Evolutionary conservation across 1,139 yeast genomes (phyloP), one percentile per base, ranked within the genome.

Genomic region (Meyerozyma sp.): DNA sequence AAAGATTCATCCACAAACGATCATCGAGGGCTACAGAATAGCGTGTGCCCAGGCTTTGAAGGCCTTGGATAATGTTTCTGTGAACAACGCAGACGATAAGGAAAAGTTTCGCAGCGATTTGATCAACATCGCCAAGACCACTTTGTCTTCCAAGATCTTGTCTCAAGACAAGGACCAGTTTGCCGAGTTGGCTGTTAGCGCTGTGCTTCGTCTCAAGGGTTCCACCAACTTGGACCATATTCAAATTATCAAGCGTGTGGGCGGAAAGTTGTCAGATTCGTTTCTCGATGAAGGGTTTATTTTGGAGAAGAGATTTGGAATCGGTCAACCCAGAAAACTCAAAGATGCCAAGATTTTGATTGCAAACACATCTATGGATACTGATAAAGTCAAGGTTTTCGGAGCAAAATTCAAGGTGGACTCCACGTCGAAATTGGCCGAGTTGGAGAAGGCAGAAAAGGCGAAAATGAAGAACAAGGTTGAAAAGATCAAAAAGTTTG

Each of bases 361-460:
- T 57, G 96, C 98, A 27, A 93, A 93, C 66, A 93, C 98, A 9
- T 83, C 98, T 21, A 82, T 93, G 89, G 98, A 93, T 61, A 91
- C 98, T 8, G 98, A 91, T 62, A 93, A 93, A 65, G 98, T 93
- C 47, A 93, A 93, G 67, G 83, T 93, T 44, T 93, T 93, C 66
- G 99, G 99, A 46, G 98, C 99, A 45, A 91, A 94, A 65, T 91
- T 93, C 70, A 88, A 90, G 66, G 98, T 93, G 42, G 97, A 93
- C 63, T 84, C 96, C 28, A 93, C 98, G 10, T 79, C 93, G 46
- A 93, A 93, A 64, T 77, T 94, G 54, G 98, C 98, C 5, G 96
- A 93, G 53, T 76, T 93, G 55, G 98, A 93, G 67, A 85, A 87
- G 62, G 98, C 98, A 10, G 98, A 94, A 70, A 86, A 84, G 67